These are phyloP conservation scores for Cryptococcus floricola DNA, from an alignment of 1,284 basidiomycete genomes.

Conservation along the genomic window DNA sequence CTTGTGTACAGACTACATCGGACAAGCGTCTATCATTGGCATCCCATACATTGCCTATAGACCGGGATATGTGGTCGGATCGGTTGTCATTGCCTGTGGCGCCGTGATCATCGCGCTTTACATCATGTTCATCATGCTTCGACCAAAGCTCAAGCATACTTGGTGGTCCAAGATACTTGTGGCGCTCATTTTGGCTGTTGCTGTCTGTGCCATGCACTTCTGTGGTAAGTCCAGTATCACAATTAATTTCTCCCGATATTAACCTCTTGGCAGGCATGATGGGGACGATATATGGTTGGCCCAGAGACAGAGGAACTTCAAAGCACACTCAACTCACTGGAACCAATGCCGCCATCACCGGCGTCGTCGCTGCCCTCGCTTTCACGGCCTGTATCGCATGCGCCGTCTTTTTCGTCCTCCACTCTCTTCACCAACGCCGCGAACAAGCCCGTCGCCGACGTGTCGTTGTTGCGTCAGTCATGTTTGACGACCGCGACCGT, in stretches of 20 bases:
- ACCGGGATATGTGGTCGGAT: slow-evolving; percentile 46
- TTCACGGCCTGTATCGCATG: slow-evolving; percentile 49
- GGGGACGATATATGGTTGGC: slow-evolving; percentile 45
- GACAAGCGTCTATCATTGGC: slow-evolving; percentile 50
- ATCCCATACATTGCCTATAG: slow-evolving; percentile 49
- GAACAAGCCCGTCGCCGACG: slow-evolving; percentile 46
- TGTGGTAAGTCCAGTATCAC: slow-evolving; percentile 20
- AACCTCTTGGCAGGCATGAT: slow-evolving; percentile 28
- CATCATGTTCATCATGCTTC: slow-evolving; percentile 53
- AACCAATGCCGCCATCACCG: slow-evolving; percentile 46
- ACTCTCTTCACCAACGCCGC: slow-evolving; percentile 39
- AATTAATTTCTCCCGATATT: not conserved
- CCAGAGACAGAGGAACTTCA: slow-evolving; percentile 17
- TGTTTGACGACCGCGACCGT: slow-evolving; percentile 48
- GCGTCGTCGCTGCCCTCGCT: slow-evolving; percentile 49
- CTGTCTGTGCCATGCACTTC: slow-evolving; percentile 50
- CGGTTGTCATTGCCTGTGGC: slow-evolving; percentile 49
- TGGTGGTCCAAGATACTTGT: slow-evolving; percentile 49
- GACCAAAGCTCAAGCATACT: slow-evolving; percentile 51
- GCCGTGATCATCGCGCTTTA: slow-evolving; percentile 51
- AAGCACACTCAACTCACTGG: slow-evolving; percentile 23
- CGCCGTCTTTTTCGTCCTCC: slow-evolving; percentile 45
- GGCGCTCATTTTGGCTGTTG: slow-evolving; percentile 47
- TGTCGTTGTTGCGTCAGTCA: slow-evolving; percentile 50
- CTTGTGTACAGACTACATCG: slow-evolving; percentile 48